phyloP scores from a whole-genome alignment of 2,329 filamentous ascomycete species.

The Calonectria crousiana region DNA sequence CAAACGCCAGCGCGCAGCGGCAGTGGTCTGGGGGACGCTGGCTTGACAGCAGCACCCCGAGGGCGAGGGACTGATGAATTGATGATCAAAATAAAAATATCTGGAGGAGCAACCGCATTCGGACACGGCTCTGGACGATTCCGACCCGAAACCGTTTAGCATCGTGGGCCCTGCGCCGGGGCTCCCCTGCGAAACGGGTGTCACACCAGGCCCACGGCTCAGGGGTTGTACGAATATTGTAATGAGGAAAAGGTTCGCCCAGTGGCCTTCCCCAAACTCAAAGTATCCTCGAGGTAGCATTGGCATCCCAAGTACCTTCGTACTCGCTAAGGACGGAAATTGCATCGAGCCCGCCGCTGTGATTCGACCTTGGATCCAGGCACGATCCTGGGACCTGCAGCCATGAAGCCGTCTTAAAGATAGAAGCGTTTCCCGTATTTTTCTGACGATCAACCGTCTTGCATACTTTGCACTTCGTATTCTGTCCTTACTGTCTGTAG shows the following conservation, averaged over 20 bases:
- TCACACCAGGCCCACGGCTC: background rate
- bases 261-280: background rate
- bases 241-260: background rate
- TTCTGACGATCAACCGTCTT: constrained; percentile 4
- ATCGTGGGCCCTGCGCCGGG: background rate
- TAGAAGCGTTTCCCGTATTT: constrained; percentile 9
- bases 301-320: background rate
- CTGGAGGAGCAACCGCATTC: background rate
- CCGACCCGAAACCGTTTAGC: background rate
- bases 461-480: constrained; percentile 10
- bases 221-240: constrained; percentile 12
- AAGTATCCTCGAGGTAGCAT: constrained; percentile 3
- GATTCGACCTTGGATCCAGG: constrained; percentile 1
- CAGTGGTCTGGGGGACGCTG: background rate
- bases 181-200: background rate
- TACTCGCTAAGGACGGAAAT: constrained; percentile 9
- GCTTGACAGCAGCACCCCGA: background rate
- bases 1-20: background rate
- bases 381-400: background rate
- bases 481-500: background rate
- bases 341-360: background rate
- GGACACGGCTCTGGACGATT: background rate
- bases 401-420: background rate
- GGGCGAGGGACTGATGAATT: background rate
- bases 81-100: constrained; percentile 2